phyloP scores from a whole-genome alignment of 257 asterid species.

The Cinchona pubescens region DNA sequence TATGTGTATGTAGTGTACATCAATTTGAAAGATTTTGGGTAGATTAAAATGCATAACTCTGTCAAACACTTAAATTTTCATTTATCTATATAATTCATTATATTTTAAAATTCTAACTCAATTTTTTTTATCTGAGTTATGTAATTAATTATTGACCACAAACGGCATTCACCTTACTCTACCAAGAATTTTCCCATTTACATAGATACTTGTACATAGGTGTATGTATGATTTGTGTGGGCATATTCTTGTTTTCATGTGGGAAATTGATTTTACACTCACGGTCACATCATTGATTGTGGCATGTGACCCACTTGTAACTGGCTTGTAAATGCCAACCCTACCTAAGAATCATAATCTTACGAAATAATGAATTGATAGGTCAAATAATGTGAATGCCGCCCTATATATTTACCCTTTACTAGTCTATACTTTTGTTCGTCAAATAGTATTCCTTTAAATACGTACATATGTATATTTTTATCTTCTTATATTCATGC shows the following conservation, averaged over 20 bases:
- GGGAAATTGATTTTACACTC: conserved; percentile 5
- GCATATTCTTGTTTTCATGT: conserved; percentile 2
- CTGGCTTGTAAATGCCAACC: conserved; percentile 27
- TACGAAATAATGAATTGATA: conserved; percentile 6
- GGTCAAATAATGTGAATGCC: conserved; percentile 19
- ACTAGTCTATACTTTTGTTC: neutral
- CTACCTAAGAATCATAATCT: conserved; percentile 19
- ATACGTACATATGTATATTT: neutral
- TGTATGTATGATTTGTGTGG: neutral
- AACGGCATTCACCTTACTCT: no score
- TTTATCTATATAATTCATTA: no score
- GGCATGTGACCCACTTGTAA: conserved; percentile 30
- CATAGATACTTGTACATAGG: neutral
- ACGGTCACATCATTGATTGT: conserved; percentile 21
- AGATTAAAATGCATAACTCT: no score
- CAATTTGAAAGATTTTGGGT: no score
- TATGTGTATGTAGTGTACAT: neutral
- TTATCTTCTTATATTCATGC: no score
- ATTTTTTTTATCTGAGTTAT: no score
- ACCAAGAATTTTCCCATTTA: no score
- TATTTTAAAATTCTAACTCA: no score
- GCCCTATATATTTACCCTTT: conserved; percentile 10
- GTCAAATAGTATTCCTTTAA: neutral
- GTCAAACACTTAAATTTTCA: no score
- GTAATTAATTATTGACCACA: no score